Conservation (phyloP, 176 grass and related monocot species). For the Puccinellia tenuiflora region DNA sequence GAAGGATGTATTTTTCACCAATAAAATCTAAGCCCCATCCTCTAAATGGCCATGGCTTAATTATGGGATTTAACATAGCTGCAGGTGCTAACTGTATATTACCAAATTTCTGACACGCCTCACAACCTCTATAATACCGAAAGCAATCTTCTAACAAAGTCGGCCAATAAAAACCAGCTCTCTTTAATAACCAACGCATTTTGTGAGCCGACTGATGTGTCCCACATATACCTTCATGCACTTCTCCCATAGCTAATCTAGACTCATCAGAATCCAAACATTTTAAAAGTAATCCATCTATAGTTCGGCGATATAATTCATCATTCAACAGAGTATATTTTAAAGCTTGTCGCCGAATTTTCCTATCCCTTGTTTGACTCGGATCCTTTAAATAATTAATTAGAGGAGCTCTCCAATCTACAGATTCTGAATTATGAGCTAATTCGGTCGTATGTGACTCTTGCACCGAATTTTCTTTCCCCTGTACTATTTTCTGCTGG, state of each 20-base stretch:
- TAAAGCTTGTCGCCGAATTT: too few relatives aligned
- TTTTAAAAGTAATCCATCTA: background rate
- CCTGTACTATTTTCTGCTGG: background rate
- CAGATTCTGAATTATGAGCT: background rate
- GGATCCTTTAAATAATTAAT: too few relatives aligned
- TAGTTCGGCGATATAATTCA: background rate
- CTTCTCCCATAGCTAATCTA: background rate
- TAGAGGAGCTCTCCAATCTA: background rate
- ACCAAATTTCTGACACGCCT: background rate
- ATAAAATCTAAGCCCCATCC: background rate
- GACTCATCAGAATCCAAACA: background rate
- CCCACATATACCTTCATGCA: background rate
- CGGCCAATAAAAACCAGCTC: background rate
- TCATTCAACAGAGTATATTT: background rate
- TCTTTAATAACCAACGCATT: background rate
- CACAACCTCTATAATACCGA: too few relatives aligned
- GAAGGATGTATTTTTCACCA: background rate
- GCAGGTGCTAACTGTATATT: background rate
- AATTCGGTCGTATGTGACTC: too few relatives aligned
- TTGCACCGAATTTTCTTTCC: background rate
- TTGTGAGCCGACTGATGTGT: slow-evolving; percentile 4
- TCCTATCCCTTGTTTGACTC: too few relatives aligned
- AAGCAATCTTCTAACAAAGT: background rate
- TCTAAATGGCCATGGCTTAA: background rate
- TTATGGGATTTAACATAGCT: background rate